These are phyloP conservation scores for Pochonia chlamydosporia DNA, from an alignment of 2,329 filamentous ascomycete genomes.

Conservation along the genomic window DNA sequence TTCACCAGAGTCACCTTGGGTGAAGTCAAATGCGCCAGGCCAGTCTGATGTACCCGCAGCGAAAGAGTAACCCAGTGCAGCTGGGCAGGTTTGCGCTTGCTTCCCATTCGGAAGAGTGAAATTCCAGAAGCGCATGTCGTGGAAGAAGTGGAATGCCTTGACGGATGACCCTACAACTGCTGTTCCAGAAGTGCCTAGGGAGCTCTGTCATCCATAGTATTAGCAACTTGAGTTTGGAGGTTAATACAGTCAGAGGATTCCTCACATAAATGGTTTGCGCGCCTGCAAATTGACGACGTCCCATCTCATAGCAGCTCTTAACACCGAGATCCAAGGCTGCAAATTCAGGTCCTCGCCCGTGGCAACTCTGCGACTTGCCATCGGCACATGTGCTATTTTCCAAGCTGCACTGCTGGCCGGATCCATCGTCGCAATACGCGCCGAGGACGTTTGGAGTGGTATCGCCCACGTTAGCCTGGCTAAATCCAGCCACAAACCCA, in stretches of 20 bases:
- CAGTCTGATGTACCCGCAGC: slow-evolving; percentile 90
- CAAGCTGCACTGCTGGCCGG: slow-evolving; percentile 63
- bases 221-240: neutral
- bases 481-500: slow-evolving; percentile 84
- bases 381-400: slow-evolving; percentile 79
- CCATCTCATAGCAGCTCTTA: slow-evolving; percentile 71
- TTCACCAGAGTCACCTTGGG: slow-evolving; percentile 72
- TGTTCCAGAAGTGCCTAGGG: slow-evolving; percentile 38
- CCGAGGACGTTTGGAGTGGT: slow-evolving; percentile 84
- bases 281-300: slow-evolving; percentile 61
- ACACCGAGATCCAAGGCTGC: slow-evolving; percentile 63
- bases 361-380: slow-evolving; percentile 64
- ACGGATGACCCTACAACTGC: slow-evolving; percentile 60
- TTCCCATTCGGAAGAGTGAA: slow-evolving; percentile 72
- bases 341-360: slow-evolving; percentile 68
- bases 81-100: slow-evolving; percentile 69
- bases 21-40: slow-evolving; percentile 88
- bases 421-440: slow-evolving; percentile 83
- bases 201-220: slow-evolving; percentile 11
- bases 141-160: slow-evolving; percentile 78
- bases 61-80: slow-evolving; percentile 86
- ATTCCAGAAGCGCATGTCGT: slow-evolving; percentile 70
- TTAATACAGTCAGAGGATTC: slow-evolving; percentile 1
- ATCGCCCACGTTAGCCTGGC: slow-evolving; percentile 86
- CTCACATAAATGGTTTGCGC: slow-evolving; percentile 41